Base-by-base conservation (phyloP, 2,329 filamentous ascomycete genomes). In the Alternaria sp. region DNA sequence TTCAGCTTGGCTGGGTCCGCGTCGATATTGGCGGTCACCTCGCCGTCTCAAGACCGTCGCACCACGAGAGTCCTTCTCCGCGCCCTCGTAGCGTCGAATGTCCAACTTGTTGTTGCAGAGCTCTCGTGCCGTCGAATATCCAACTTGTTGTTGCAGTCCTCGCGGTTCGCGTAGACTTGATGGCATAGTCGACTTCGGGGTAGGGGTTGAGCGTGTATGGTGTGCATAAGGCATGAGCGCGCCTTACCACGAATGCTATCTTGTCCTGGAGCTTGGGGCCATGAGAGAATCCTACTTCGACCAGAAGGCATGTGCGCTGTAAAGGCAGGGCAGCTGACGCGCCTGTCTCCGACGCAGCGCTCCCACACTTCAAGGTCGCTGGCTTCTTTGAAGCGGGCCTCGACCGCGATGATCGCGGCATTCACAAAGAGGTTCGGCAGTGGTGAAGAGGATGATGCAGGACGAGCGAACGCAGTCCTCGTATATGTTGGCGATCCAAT, bases 401-500 rank as follows among this genome's bases (percentile, higher is more conserved):
- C 32, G 32, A 36, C 32, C 32, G 32, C 32, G 32, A 36, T 36
- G 32, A n/a, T 36, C 32, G 32, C 32, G 32, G 32, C 32, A 36
- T 36, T n/a, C 15, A 36, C 32, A 36, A 36, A 36, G 32, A 36
- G 32, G 32, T n/a, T 36, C 32, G 32, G 32, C 32, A 36, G 15
- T n/a, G 15, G 32, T 36, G 32, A 36, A 36, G 32, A 36, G 32
- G 15, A 5, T n/a, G 32, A 36, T 36, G 15, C 4, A 36, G 32
- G 32, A 36, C 32, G 32, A 36, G 15, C 32, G 4, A n/a, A 36
- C 32, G 8, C 32, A 36, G 32, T 36, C 32, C 32, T 9, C 32
- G 32, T 1, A 36, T 36, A 36, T 36, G 32, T n/a, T 36, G 32
- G 32, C 32, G 32, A 36, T 36, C 32, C 71, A 23, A 83, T 76